Percentiles rank a stretch among this genome's conserved stretches.
Conservation (phyloP, 805 yeast genomes). For the Komagataella populi region DNA sequence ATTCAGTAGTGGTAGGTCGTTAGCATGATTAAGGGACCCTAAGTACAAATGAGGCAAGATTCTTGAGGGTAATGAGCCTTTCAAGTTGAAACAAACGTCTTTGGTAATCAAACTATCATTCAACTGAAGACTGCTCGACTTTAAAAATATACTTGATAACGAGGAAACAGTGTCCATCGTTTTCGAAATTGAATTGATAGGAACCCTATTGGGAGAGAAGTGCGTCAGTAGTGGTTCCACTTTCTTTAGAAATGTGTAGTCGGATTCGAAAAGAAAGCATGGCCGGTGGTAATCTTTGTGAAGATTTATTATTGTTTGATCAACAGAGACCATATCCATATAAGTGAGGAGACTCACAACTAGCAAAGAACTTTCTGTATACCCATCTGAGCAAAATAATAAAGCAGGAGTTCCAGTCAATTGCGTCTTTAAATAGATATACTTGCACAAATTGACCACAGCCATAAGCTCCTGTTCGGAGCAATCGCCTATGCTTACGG, state of each 20-base stretch:
- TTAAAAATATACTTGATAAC: not conserved
- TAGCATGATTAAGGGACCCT: constrained; percentile 79
- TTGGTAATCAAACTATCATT: constrained; percentile 1
- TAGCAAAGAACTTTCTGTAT: constrained; percentile 78
- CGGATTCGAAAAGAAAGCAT: constrained; percentile 71
- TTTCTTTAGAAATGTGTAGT: constrained; percentile 50
- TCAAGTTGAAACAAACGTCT: constrained; percentile 19
- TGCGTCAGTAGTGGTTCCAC: constrained; percentile 47
- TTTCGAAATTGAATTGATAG: constrained; percentile 4
- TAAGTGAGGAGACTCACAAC: constrained; percentile 61
- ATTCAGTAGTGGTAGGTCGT: constrained; percentile 45
- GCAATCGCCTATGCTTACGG: constrained; percentile 63
- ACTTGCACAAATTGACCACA: constrained; percentile 56
- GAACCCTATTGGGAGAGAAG: constrained; percentile 37
- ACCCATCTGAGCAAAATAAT: constrained; percentile 82
- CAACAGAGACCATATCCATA: constrained; percentile 41
- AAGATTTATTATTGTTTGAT: constrained; percentile 51
- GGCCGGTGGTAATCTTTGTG: constrained; percentile 63
- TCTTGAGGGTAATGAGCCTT: constrained; percentile 72
- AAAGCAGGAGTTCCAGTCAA: constrained; percentile 16
- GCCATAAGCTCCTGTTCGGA: constrained; percentile 47
- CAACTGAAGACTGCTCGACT: not conserved
- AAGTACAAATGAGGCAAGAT: constrained; percentile 74
- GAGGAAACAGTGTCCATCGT: constrained; percentile 1
- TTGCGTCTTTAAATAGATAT: constrained; percentile 34